A percentile compares a stretch with the other conserved stretches of the same genome.
Evolutionary conservation across 164 flowering plant genomes (phyloP).

Genomic region (Kingdonia uniflora): DNA sequence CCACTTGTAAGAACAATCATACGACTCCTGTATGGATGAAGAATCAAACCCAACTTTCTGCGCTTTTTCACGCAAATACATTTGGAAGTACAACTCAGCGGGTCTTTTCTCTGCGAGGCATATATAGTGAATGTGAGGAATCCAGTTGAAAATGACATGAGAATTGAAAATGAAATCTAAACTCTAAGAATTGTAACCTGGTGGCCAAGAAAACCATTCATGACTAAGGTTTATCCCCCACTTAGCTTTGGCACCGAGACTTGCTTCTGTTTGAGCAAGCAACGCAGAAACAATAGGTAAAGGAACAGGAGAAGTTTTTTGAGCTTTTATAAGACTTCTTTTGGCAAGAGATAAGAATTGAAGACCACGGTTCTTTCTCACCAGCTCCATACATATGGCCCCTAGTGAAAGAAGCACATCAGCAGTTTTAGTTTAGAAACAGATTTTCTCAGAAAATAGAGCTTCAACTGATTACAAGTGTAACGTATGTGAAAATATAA

Average conservation of each 20-base stretch:
- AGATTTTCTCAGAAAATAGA: not conserved
- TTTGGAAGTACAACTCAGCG: slow-evolving; percentile 76
- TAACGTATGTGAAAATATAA: not conserved
- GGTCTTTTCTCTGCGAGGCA: slow-evolving; percentile 55
- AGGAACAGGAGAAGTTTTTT: slow-evolving; percentile 23
- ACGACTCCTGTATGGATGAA: slow-evolving; percentile 21
- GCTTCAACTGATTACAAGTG: not conserved
- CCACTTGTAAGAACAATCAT: slow-evolving; percentile 41
- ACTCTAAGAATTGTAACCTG: no score
- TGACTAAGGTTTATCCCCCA: slow-evolving; percentile 58
- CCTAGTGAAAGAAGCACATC: slow-evolving; percentile 42
- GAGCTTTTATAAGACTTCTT: slow-evolving; percentile 55
- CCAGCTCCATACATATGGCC: slow-evolving; percentile 70
- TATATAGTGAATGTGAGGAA: slow-evolving; percentile 7
- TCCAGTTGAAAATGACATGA: not conserved
- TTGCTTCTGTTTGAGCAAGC: slow-evolving; percentile 83
- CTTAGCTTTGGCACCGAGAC: slow-evolving; percentile 58
- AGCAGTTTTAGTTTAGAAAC: not conserved
- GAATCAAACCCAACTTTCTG: slow-evolving; percentile 19
- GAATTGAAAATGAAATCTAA: no score
- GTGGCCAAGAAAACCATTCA: slow-evolving; percentile 75
- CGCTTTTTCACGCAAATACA: slow-evolving; percentile 66
- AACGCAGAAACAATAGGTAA: slow-evolving; percentile 56
- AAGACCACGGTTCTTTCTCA: slow-evolving; percentile 34
- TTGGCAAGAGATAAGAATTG: slow-evolving; percentile 44